These are phyloP conservation scores for Pyrenochaeta sp. DNA, from an alignment of 2,329 filamentous ascomycete genomes.

Conservation along the genomic window DNA sequence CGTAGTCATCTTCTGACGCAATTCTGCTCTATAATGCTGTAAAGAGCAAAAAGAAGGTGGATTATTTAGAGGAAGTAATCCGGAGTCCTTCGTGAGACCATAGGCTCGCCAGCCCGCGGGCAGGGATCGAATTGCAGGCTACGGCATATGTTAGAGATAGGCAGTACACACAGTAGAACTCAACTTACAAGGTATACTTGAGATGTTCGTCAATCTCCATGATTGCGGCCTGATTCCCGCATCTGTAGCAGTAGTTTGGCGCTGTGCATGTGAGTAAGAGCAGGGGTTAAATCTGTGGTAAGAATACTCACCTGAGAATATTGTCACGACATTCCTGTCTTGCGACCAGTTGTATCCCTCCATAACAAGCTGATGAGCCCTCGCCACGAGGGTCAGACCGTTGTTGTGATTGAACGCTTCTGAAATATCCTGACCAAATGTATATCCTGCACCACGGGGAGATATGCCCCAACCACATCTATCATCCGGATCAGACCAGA, in stretches of 20 bases:
- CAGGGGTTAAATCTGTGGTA: neutral
- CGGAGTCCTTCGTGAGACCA: constrained; percentile 94
- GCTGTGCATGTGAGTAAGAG: constrained; percentile 51
- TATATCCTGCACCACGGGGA: constrained; percentile 92
- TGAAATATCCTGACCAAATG: constrained; percentile 95
- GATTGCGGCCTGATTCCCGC: constrained; percentile 98
- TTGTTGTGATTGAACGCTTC: constrained; percentile 99
- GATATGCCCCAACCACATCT: constrained; percentile 96
- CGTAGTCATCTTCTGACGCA: constrained; percentile 9
- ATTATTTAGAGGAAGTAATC: constrained; percentile 89
- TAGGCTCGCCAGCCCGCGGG: constrained; percentile 94
- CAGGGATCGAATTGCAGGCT: constrained; percentile 99
- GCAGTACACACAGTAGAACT: neutral
- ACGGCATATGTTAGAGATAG: constrained; percentile 32
- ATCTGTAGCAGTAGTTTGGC: constrained; percentile 91
- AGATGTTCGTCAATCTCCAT: constrained; percentile 99
- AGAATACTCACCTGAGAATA: constrained; percentile 75
- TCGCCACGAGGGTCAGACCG: constrained; percentile 90
- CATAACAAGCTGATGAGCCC: constrained; percentile 98
- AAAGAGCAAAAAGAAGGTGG: constrained; percentile 21
- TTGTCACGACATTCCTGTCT: constrained; percentile 96
- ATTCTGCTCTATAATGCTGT: constrained; percentile 25
- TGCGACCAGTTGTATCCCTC: constrained; percentile 99
- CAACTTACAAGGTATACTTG: constrained; percentile 96
- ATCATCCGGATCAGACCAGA: constrained; percentile 93